Evolutionary conservation across 805 yeast genomes (phyloP), one percentile per base, ranked within the genome.

Genomic region (Nakazawaea molendinolei): DNA sequence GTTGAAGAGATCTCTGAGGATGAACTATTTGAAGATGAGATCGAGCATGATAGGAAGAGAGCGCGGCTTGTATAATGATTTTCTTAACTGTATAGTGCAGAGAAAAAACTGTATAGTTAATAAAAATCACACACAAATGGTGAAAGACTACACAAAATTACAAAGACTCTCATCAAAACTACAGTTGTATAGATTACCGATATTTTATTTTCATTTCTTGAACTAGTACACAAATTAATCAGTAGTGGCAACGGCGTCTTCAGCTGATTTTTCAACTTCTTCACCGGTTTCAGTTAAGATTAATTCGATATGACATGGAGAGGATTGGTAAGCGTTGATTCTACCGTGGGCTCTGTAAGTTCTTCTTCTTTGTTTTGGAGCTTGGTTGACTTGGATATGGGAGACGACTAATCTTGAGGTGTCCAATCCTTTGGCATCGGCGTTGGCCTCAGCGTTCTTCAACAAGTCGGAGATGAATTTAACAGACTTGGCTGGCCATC

Each of bases 311-410:
- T 92, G 99, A 62, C 94, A 89, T 67, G 98, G 98, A 60, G 89
- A 76, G 46, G 97, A 86, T 77, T 87, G 94, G 92, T 87, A 92
- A 61, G 96, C 95, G 76, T 90, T 92, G 69, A 87, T 86, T 83
- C 98, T 92, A 85, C 99, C 99, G 83, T 90, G 97, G 61, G 99
- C 99, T 83, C 99, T 89, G 95, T 76, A 92, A 64, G 98, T 92
- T 78, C 99, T 87, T 79, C 99, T 90, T 81, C 97, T 92, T 77
- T 86, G 95, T 76, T 87, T 87, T 75, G 99, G 98, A 62, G 98
- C 98, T 71, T 87, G 95, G 95, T 92, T 92, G 64, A 90, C 98
- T 79, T 92, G 98, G 67, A 92, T 90, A 85, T 92, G 97, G 56
- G 95, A 81, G 63, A 92, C 79, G 74, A 82, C 83, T 67, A 92